Percentiles rank a stretch among this genome's conserved stretches.
These are phyloP conservation scores for Artemisia argyi DNA, from an alignment of 129 eudicot genomes.

Conservation along the genomic window DNA sequence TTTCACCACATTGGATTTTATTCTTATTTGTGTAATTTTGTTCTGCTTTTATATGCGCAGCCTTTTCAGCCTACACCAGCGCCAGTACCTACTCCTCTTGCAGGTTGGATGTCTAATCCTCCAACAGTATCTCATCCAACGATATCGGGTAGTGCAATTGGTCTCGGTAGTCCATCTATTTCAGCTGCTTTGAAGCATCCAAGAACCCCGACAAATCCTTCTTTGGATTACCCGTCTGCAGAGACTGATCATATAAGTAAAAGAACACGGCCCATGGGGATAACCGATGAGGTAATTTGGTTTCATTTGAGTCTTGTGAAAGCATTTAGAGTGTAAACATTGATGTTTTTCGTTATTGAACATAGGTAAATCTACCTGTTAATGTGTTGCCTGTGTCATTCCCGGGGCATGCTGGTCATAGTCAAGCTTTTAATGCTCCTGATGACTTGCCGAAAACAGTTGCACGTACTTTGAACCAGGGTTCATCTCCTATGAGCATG, in stretches of 20 bases:
- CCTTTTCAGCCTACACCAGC: conserved; percentile 78
- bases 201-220: conserved; percentile 70
- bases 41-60: conserved; percentile 33
- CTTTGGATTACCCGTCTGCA: conserved; percentile 76
- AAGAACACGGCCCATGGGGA: conserved; percentile 76
- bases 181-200: conserved; percentile 92
- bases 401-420: conserved; percentile 60
- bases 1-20: not conserved
- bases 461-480: conserved; percentile 72
- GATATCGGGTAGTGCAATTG: conserved; percentile 73
- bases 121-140: conserved; percentile 68
- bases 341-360: not conserved
- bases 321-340: not conserved
- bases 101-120: conserved; percentile 96
- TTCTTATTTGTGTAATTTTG: not conserved
- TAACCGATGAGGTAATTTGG: conserved; percentile 68
- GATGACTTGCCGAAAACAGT: conserved; percentile 87
- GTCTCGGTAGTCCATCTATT: conserved; percentile 77
- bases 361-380: conserved; percentile 73
- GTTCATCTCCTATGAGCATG: conserved; percentile 94
- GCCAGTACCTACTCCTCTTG: conserved; percentile 71
- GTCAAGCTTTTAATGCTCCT: conserved; percentile 53
- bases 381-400: conserved; percentile 67
- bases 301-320: too few species aligned
- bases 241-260: conserved; percentile 75